A percentile compares a stretch with the other conserved stretches of the same genome.
Conservation (phyloP, 441 rosid species). For the Pelargonium fulgidum region DNA sequence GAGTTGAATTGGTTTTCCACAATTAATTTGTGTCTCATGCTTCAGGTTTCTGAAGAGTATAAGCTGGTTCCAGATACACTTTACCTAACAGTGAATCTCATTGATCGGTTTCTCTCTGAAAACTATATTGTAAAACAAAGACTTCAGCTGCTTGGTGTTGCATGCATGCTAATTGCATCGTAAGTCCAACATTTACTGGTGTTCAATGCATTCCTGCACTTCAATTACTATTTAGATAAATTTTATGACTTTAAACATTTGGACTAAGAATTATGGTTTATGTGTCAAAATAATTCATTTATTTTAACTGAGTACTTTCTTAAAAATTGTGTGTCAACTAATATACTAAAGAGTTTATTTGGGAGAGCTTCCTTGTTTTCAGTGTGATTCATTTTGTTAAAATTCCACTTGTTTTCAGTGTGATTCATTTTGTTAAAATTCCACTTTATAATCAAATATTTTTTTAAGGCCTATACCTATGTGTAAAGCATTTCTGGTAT, state of each 20-base stretch:
- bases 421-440: background rate
- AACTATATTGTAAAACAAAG: constrained; percentile 62
- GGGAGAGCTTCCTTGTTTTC: background rate
- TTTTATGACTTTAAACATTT: background rate
- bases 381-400: background rate
- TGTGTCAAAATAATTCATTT: background rate
- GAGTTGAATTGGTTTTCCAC: constrained; percentile 8
- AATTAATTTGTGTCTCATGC: constrained; percentile 20
- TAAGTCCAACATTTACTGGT: constrained; percentile 36
- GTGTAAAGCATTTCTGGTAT: too few relatives aligned
- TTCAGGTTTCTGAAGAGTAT: constrained; percentile 90
- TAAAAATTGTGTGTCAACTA: background rate
- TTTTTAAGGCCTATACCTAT: background rate
- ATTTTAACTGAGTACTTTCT: background rate
- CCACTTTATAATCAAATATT: background rate
- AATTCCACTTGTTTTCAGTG: background rate
- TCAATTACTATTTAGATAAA: background rate
- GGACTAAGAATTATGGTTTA: background rate
- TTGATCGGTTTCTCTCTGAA: constrained; percentile 78
- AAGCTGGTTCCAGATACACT: constrained; percentile 86
- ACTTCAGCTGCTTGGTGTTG: constrained; percentile 88
- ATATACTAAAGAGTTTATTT: background rate
- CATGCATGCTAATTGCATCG: constrained; percentile 98
- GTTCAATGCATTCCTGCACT: background rate
- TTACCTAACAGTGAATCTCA: constrained; percentile 82